Base-by-base conservation (phyloP, 2,329 filamentous ascomycete species). In the Tolypocladium amazonense region DNA sequence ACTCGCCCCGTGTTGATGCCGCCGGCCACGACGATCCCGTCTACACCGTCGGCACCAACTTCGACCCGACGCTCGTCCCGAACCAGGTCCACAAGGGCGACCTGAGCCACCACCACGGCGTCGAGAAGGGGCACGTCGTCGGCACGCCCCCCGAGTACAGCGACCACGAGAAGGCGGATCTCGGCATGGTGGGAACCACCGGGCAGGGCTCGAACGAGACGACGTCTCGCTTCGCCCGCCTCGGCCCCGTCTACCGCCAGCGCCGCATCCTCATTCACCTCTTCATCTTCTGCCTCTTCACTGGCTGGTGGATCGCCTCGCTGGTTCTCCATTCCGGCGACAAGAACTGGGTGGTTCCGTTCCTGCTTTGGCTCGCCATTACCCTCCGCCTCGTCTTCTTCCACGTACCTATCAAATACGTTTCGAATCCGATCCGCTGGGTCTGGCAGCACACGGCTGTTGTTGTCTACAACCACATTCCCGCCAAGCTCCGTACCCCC, bases 281-380 rank as follows among this genome's bases (percentile, higher is more conserved):
- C 64, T 65, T 78, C 68, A 64, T 80, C 67, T 76, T 76, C 58
- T 64, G 66, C 56, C 65, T 79, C 59, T 77, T 78, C 62, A 79
- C 78, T 3, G 79, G 77, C 67, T 92, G 89, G 89, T 92, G 88
- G 88, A 87, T 92, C 64, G 86, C 88, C 8, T 84, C 86, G 59
- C 76, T 93, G 56, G 78, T 92, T 61, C 77, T 90, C 58, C 90
- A 93, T 71, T 84, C 84, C 61, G 66, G 87, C 61, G 85, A 91
- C 68, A 80, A 79, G 73, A 90, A 90, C 68, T 96, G 91, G 91
- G 74, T 95, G 60, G 83, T 92, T 56, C 91, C 92, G 0, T 94
- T 95, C 74, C 79, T 96, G 57, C 70, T 96, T 55, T 96, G 88
- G 79, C 82, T 96, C 54, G 81, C 78, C 65, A 86, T 95, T 66